phyloP scores from a whole-genome alignment of 2,329 filamentous ascomycete genomes.

The Colletotrichum musicola region DNA sequence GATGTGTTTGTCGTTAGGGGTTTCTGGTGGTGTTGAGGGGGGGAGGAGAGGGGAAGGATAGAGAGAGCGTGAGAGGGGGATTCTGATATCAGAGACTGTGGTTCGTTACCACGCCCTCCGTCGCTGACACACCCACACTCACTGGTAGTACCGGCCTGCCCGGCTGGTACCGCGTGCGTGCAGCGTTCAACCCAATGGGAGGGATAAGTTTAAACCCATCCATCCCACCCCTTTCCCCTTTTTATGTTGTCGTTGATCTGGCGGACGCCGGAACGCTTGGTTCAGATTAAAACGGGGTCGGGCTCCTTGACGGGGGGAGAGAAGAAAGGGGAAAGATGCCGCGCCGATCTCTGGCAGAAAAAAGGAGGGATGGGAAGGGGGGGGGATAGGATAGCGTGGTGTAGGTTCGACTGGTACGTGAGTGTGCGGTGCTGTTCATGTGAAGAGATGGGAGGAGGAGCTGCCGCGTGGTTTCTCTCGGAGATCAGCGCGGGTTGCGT shows the following conservation, averaged over 20 bases:
- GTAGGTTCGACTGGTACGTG: background rate
- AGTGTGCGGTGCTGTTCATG: background rate
- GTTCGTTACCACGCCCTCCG: background rate
- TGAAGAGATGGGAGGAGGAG: conserved; percentile 24
- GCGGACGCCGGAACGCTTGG: background rate
- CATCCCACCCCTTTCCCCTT: no score
- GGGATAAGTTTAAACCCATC: conserved; percentile 19
- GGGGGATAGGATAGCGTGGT: no score
- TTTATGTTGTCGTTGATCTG: no score
- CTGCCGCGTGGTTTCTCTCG: conserved; percentile 23
- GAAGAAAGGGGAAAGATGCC: conserved; percentile 23
- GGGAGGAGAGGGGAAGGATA: background rate
- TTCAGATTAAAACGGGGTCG: background rate
- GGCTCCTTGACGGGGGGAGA: background rate
- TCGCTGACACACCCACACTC: background rate
- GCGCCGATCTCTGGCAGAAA: conserved; percentile 21
- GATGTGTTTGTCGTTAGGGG: conserved; percentile 5
- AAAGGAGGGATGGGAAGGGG: background rate
- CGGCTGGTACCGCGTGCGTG: conserved; percentile 8
- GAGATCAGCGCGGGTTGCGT: conserved; percentile 31
- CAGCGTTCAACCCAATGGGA: conserved; percentile 18
- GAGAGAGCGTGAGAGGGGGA: no score
- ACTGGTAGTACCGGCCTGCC: background rate
- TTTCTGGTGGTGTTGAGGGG: background rate
- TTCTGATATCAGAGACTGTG: background rate